Base-by-base conservation (phyloP, 1,284 basidiomycete species). In the Boletus smithii region DNA sequence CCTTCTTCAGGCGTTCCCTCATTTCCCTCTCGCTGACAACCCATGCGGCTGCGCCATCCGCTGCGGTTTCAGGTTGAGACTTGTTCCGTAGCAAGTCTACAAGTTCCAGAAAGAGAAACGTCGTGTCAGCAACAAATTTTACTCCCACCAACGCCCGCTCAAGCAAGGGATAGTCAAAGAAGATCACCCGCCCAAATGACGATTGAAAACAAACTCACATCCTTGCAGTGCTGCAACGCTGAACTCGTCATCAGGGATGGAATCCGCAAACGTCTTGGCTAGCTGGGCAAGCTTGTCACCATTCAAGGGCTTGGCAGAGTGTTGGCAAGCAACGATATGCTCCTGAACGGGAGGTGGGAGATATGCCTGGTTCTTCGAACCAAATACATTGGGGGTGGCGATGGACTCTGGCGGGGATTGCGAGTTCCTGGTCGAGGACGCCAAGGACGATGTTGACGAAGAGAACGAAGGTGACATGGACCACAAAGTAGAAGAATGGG, bases 201-300 rank as follows among this genome's bases (percentile, higher is more conserved):
- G 48, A 45, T 48, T 33, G 50, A 51, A 59, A 55, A 52, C 2
- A 42, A 59, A 80, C 85, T 76, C 65, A 87, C 85, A 91, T 62
- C 88, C 89, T 69, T 91, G 89, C 49, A 92, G 70, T 46, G 85
- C 83, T n/a, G 90, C 88, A 46, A 91, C 85, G 57, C 85, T 87
- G 62, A 91, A 89, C 67, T 86, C 85, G 33, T 85, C 81, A 20
- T 88, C 84, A 0, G 88, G 86, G 23, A 91, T 81, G 20, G 77
- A 69, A 50, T 85, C 82, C 4, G 87, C 85, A 60, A 91, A 92
- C 48, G 72, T 63, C 67, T 84, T 81, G 10, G 87, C 90, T 14
- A 91, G 71, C 14, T 69, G 61, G 24, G 76, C 79, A 23, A 90
- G 73, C 48, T 77, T 81, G 56, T 69, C 69, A 37, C 74, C 76